These are phyloP conservation scores for Vitis hybrid DNA, from an alignment of 177 flowering plant genomes.

Conservation along the genomic window DNA sequence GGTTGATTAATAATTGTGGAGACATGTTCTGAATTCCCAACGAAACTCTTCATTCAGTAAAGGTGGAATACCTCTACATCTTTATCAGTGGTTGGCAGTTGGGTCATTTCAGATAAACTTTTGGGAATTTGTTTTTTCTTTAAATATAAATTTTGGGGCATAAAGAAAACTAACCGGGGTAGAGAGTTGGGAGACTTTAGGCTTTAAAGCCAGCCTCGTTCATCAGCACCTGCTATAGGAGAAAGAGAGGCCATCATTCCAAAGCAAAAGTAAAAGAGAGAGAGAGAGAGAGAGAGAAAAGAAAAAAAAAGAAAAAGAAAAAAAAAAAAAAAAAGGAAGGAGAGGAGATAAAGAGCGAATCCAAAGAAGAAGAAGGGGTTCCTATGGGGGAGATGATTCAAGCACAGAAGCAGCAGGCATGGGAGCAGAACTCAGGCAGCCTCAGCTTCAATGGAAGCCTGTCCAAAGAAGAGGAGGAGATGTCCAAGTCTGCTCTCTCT, in stretches of 20 bases:
- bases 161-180: slow-evolving; percentile 12
- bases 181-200: background rate
- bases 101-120: slow-evolving; percentile 20
- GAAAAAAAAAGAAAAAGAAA: background rate
- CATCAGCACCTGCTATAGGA: slow-evolving; percentile 14
- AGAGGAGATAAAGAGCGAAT: slow-evolving; percentile 16
- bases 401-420: slow-evolving; percentile 22
- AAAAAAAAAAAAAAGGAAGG: background rate
- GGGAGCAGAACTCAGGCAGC: slow-evolving; percentile 38
- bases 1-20: background rate
- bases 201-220: slow-evolving; percentile 9
- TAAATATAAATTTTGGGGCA: slow-evolving; percentile 9
- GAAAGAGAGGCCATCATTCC: slow-evolving; percentile 24
- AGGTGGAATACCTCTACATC: slow-evolving; percentile 5
- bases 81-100: slow-evolving; percentile 28
- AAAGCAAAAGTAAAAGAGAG: slow-evolving; percentile 29
- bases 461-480: slow-evolving; percentile 51
- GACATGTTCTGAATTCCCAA: slow-evolving; percentile 5
- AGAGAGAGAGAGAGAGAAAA: background rate
- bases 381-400: slow-evolving; percentile 2
- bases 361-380: slow-evolving; percentile 26
- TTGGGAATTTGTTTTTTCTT: background rate
- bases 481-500: slow-evolving; percentile 50
- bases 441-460: slow-evolving; percentile 43
- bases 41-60: slow-evolving; percentile 10